These are phyloP conservation scores for Magnaporthales sp. DNA, from an alignment of 2,329 filamentous ascomycete genomes.

Conservation along the genomic window DNA sequence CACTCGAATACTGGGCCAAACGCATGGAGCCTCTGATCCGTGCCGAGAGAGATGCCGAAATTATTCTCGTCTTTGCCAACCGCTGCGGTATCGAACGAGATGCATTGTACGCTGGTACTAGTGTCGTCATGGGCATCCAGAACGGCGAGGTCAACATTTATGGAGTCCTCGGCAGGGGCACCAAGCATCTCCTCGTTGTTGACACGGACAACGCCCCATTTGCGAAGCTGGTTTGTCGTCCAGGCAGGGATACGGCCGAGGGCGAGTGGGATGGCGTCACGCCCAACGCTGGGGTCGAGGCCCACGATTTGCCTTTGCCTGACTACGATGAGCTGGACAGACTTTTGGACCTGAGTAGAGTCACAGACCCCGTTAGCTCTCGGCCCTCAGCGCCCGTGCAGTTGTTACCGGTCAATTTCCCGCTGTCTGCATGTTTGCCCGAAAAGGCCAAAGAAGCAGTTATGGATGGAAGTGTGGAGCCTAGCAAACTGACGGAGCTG, in stretches of 20 bases:
- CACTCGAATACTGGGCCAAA: constrained; percentile 66
- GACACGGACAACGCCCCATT: constrained; percentile 43
- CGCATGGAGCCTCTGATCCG: constrained; percentile 59
- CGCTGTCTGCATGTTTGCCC: background rate
- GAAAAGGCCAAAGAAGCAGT: background rate
- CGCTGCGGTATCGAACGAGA: constrained; percentile 58
- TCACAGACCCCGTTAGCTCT: background rate
- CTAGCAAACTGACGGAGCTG: background rate
- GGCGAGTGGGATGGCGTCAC: background rate
- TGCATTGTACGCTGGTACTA: constrained; percentile 65
- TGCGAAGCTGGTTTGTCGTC: constrained; percentile 31
- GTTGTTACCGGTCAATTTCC: background rate
- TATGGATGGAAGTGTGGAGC: background rate
- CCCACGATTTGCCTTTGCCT: background rate
- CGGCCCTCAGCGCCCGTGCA: background rate
- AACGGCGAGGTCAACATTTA: constrained; percentile 59
- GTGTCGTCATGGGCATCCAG: constrained; percentile 58
- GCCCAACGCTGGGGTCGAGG: background rate
- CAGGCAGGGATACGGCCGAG: background rate
- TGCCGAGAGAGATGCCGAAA: constrained; percentile 41
- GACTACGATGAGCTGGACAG: background rate
- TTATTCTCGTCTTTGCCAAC: constrained; percentile 67
- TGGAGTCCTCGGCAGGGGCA: constrained; percentile 59
- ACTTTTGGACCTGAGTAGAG: background rate
- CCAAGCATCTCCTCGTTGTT: constrained; percentile 59